Evolutionary conservation across 2,329 filamentous ascomycete species (phyloP), one percentile per base, ranked within the genome.

Genomic region (Diplodia corticola): DNA sequence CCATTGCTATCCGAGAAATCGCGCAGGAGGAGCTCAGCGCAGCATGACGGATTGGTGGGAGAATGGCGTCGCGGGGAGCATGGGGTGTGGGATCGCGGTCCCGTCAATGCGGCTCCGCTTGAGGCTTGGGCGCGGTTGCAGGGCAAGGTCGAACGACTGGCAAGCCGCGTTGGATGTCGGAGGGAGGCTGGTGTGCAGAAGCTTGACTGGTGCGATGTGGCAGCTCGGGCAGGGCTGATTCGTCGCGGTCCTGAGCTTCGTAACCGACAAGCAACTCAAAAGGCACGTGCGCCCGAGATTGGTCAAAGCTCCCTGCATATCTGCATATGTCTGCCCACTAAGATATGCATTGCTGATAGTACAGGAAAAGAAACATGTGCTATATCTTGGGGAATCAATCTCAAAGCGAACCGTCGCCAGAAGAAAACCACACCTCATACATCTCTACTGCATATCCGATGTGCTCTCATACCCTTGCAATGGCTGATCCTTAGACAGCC

Each of bases 161-260:
- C 55, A 60, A 60, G 33, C 26, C 24, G 33, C 24, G 28, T 17
- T 13, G 26, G 40, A 4, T 17, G 40, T 12, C 9, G 17, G 57
- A 24, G 17, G 12, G 44, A 28, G 26, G 12, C 13, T 26, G 9
- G 37, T 28, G n/a, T 3, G 30, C 9, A 12, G 30, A 13, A 61
- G 57, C 57, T 61, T 37, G 15, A 17, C 26, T 49, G 57, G 44
- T 49, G 57, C 57, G 57, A 61, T 44, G 57, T 61, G 57, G 57
- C 57, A n/a, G 57, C 30, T 61, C 55, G 55, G 20, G 22, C 46
- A 59, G 35, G 54, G 54, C 54, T 59, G 55, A 48, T 46, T 40
- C 22, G 50, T 33, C 53, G 53, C 53, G 17, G 53, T 33, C 33
- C 37, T 30, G 49, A n/a, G 7, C 17, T n/a, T 7, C 30, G 30